Evolutionary conservation across 257 asterid species (phyloP).

Genomic region (Solanum piurae): DNA sequence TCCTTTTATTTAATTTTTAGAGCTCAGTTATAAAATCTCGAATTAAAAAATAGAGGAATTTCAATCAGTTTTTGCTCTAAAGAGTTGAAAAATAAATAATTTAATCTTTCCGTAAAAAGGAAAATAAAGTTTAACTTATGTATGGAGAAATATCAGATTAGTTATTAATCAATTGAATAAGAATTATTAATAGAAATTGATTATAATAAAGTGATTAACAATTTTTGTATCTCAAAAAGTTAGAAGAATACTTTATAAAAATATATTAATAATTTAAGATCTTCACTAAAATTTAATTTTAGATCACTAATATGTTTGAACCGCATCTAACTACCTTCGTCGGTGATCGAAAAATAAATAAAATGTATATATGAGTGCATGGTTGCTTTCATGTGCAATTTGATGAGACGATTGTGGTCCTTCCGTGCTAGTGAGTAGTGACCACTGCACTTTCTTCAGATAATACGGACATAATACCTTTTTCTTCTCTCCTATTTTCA

Average conservation of each 20-base stretch:
- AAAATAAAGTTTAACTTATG: too few species aligned
- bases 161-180: too few species aligned
- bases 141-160: too few species aligned
- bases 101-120: background rate
- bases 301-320: background rate
- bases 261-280: too few species aligned
- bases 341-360: background rate
- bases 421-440: background rate
- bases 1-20: background rate
- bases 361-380: background rate
- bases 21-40: background rate
- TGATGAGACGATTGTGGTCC: background rate
- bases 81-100: background rate
- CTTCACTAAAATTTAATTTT: too few species aligned
- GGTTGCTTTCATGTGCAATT: background rate
- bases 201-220: too few species aligned
- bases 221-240: too few species aligned
- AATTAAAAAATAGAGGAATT: background rate
- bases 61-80: background rate
- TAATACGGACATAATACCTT: background rate
- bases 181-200: background rate
- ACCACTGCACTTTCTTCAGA: background rate
- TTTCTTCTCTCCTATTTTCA: background rate
- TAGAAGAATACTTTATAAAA: too few species aligned
- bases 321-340: background rate